Conservation (phyloP, 2,329 filamentous ascomycete genomes). For the Blastomyces gilchristii region DNA sequence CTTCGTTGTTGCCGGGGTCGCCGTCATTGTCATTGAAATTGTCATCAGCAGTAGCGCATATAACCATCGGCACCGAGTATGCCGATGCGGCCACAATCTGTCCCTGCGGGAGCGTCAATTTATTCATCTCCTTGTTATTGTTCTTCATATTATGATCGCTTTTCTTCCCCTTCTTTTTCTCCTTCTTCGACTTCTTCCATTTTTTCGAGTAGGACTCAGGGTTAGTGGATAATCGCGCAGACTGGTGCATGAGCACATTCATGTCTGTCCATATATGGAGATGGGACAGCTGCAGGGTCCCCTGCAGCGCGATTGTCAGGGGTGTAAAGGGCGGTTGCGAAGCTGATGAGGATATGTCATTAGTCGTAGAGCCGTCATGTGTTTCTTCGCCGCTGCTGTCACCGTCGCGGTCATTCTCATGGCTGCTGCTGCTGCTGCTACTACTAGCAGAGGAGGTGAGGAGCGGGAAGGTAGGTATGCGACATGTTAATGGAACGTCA, state of each 20-base stretch:
- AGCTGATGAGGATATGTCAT: neutral
- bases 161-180: slow-evolving; percentile 17
- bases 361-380: neutral
- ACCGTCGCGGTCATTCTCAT: slow-evolving; percentile 34
- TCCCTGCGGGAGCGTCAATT: slow-evolving; percentile 41
- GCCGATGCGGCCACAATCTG: slow-evolving; percentile 80
- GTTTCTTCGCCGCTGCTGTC: slow-evolving; percentile 23
- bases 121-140: slow-evolving; percentile 38
- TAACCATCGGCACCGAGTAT: slow-evolving; percentile 68
- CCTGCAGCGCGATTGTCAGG: slow-evolving; percentile 77
- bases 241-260: slow-evolving; percentile 70
- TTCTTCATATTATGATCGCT: slow-evolving; percentile 37
- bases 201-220: neutral
- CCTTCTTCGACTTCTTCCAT: slow-evolving; percentile 30
- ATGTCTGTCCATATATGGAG: slow-evolving; percentile 82
- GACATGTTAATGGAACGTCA: slow-evolving; percentile 86
- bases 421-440: slow-evolving; percentile 21
- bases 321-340: slow-evolving; percentile 53
- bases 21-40: slow-evolving; percentile 12
- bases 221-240: slow-evolving; percentile 20
- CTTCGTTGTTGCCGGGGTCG: too few species aligned
- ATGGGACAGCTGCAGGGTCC: slow-evolving; percentile 78
- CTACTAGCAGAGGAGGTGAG: slow-evolving; percentile 8
- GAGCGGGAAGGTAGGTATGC: slow-evolving; percentile 68
- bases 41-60: slow-evolving; percentile 25